Conservation (phyloP, 2,329 filamentous ascomycete genomes). For the Hyphodiscus sp. region DNA sequence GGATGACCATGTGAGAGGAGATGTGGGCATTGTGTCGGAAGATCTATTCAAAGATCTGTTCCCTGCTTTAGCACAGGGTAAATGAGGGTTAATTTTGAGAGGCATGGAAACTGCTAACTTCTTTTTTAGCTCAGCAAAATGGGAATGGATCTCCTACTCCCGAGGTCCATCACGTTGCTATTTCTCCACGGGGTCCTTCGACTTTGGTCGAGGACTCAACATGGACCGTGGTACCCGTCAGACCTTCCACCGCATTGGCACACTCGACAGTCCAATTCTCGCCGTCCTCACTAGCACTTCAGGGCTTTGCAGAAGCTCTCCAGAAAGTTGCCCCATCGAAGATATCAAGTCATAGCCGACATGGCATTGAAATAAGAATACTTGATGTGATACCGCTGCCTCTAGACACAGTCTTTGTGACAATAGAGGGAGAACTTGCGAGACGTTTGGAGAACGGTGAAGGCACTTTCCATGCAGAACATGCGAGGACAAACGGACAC, state of each 20-base stretch:
- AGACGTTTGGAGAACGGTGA: slow-evolving; percentile 77
- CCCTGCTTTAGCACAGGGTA: slow-evolving; percentile 50
- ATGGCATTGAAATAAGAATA: slow-evolving; percentile 76
- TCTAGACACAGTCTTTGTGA: slow-evolving; percentile 82
- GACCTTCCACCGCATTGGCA: slow-evolving; percentile 55
- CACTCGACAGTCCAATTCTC: slow-evolving; percentile 77
- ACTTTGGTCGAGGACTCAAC: slow-evolving; percentile 51
- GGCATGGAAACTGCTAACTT: slow-evolving; percentile 16
- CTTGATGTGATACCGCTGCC: slow-evolving; percentile 74
- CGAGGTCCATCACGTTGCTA: slow-evolving; percentile 57
- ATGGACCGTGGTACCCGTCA: slow-evolving; percentile 83
- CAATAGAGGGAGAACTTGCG: slow-evolving; percentile 72
- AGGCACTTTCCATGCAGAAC: slow-evolving; percentile 68
- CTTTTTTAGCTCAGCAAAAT: slow-evolving; percentile 18
- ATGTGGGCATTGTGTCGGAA: slow-evolving; percentile 79
- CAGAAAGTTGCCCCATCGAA: slow-evolving; percentile 71
- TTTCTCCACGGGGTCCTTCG: slow-evolving; percentile 65
- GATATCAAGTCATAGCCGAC: slow-evolving; percentile 63
- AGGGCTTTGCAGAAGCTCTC: slow-evolving; percentile 69
- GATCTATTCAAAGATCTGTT: slow-evolving; percentile 81
- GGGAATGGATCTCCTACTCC: slow-evolving; percentile 25
- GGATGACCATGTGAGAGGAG: slow-evolving; percentile 78
- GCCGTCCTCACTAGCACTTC: slow-evolving; percentile 63
- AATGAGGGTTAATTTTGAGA: slow-evolving; percentile 8
- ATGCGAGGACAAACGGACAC: slow-evolving; percentile 39